phyloP scores from a whole-genome alignment of 1,284 basidiomycete species.

The Ganoderma lingzhi region DNA sequence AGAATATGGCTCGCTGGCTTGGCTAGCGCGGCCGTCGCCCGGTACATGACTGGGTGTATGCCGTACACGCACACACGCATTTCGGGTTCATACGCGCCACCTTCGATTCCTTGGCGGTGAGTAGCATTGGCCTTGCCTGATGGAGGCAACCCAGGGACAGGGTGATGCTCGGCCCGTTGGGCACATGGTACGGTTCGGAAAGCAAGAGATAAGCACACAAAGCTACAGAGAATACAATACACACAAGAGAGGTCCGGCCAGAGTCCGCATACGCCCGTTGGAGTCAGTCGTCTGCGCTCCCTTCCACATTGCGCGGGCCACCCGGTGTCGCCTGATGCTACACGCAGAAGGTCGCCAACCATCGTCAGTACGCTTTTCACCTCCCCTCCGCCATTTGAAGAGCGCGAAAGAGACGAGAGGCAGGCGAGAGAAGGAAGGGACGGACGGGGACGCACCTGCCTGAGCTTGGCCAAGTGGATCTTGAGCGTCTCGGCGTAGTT shows the following conservation, averaged over 20 bases:
- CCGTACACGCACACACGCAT: background rate
- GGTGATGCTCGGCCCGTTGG: no score
- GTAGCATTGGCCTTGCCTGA: background rate
- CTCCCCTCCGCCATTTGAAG: background rate
- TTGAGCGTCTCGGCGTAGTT: conserved; percentile 93
- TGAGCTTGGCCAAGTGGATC: conserved; percentile 88
- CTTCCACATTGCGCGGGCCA: conserved; percentile 23
- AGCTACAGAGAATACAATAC: conserved; percentile 28
- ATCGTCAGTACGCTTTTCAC: background rate
- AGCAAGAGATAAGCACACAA: conserved; percentile 17
- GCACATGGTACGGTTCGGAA: background rate
- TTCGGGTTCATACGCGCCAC: background rate
- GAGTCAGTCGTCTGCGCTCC: conserved; percentile 22
- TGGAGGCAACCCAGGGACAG: background rate
- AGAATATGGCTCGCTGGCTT: background rate
- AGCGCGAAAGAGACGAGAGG: background rate
- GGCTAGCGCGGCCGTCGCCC: background rate
- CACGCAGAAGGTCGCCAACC: background rate
- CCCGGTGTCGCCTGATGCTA: conserved; percentile 31
- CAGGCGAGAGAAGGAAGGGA: conserved; percentile 17
- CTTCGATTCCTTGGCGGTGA: background rate
- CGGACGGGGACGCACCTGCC: conserved; percentile 65
- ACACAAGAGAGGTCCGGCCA: conserved; percentile 17
- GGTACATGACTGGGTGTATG: background rate
- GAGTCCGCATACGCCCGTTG: background rate